These are phyloP conservation scores for Pelargonium cotyledonis DNA, from an alignment of 441 rosid genomes.

Conservation along the genomic window DNA sequence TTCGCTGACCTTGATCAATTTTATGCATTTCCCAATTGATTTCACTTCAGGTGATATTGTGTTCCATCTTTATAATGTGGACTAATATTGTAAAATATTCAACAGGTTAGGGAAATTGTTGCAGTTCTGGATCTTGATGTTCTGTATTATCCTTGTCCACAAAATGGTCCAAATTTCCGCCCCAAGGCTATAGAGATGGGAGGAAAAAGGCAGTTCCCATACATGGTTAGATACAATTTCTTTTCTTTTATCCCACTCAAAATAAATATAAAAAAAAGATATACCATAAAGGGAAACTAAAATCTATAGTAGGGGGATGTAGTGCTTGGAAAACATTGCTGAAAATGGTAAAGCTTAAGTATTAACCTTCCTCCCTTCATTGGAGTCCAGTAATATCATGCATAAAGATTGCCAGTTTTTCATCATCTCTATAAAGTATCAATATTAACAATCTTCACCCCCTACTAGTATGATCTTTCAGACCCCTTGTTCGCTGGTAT, in stretches of 20 bases:
- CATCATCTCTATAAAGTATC: background rate
- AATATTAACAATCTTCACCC: background rate
- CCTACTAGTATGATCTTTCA: background rate
- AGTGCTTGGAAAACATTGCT: conserved; percentile 1
- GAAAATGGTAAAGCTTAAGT: conserved; percentile 1
- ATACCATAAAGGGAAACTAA: background rate
- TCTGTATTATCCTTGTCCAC: conserved; percentile 85
- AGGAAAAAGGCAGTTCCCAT: conserved; percentile 82
- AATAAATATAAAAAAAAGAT: background rate
- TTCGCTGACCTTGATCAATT: background rate
- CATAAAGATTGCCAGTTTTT: background rate
- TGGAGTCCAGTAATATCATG: background rate
- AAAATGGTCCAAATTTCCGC: conserved; percentile 79
- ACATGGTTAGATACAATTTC: conserved; percentile 59
- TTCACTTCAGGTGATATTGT: background rate
- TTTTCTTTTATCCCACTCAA: conserved; percentile 14
- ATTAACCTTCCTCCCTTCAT: background rate
- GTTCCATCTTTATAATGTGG: conserved; percentile 11
- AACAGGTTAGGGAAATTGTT: conserved; percentile 90
- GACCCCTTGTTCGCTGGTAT: background rate
- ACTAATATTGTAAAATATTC: conserved; percentile 18
- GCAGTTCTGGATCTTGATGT: conserved; percentile 83
- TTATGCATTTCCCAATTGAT: background rate
- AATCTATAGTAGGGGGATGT: background rate
- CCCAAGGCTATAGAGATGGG: conserved; percentile 76